These are phyloP conservation scores for Barnettozyma salicaria DNA, from an alignment of 805 yeast genomes.

Conservation along the genomic window DNA sequence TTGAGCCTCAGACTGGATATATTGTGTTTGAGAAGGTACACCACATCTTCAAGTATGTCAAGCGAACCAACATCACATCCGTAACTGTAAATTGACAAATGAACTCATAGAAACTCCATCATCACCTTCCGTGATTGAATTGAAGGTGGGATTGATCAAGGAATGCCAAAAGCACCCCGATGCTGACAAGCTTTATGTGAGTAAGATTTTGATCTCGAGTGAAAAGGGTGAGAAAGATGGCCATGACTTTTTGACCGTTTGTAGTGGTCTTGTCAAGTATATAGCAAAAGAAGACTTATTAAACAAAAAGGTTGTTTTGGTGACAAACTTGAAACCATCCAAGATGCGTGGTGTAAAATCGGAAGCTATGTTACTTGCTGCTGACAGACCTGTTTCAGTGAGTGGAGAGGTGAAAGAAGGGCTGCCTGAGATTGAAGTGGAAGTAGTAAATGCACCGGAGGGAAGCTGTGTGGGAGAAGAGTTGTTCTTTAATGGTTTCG, in stretches of 20 bases:
- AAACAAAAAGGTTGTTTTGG: conserved; percentile 41
- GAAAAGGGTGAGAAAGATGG: conserved; percentile 10
- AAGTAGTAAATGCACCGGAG: conserved; percentile 42
- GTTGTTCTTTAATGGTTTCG: conserved; percentile 32
- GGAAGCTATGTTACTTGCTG: conserved; percentile 65
- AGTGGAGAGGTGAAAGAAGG: too few relatives aligned
- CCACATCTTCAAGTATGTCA: background rate
- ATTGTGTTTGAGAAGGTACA: too few relatives aligned
- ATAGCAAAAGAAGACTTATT: conserved; percentile 36
- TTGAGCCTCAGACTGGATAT: too few relatives aligned
- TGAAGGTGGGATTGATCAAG: conserved; percentile 44
- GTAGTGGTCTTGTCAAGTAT: conserved; percentile 51
- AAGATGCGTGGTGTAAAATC: conserved; percentile 58
- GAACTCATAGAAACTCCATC: background rate
- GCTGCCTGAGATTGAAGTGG: conserved; percentile 35
- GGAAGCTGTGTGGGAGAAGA: conserved; percentile 34
- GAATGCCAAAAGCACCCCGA: conserved; percentile 44
- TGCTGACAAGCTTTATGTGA: conserved; percentile 56
- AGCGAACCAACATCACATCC: background rate
- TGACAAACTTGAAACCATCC: conserved; percentile 53
- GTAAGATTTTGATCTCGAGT: conserved; percentile 31
- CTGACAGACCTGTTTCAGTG: conserved; percentile 29
- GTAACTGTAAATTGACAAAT: too few relatives aligned
- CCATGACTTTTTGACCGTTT: conserved; percentile 46
- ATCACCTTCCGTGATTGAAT: conserved; percentile 23